Base-by-base conservation (phyloP, 805 yeast genomes). In the Myxozyma neglecta region DNA sequence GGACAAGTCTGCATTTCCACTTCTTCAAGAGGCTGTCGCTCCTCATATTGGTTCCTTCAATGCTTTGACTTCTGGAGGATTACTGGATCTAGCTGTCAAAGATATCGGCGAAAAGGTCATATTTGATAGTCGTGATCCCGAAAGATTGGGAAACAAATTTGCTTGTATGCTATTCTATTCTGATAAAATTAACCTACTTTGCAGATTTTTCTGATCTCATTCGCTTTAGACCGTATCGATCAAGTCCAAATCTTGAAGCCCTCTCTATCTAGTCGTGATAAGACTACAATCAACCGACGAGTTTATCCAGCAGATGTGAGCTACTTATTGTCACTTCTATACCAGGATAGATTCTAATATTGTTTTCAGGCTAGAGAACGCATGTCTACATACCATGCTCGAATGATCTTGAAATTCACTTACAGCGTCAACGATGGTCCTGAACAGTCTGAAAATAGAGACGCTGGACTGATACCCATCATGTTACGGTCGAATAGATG, bases 41-140 rank as follows among this genome's bases (percentile, higher is more conserved):
- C 99, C 99, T 5, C 99, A 94, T 74, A 83, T 94, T 59, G 97
- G 96, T 8, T 93, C 98, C 1, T 94, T 94, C 81, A 88, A 94
- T 80, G 97, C 97, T 5, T 80, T 94, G 60, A 89, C 96, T 29
- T 96, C 89, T 61, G 97, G 96, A 48, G 97, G 97, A 6, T 75
- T 94, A 32, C 79, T 94, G 63, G 90, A 92, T 73, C 77, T 87
- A 55, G 97, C 89, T 1, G 96, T 88, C 51, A 81, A 87, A 70
- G 98, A 94, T 72, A 90, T 94, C 63, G 99, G 98, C 9, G 76
- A 83, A 62, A 89, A 87, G 71, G 85, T 91, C 16, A 86, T 90
- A 11, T 93, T 90, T 72, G 99, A 94, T 75, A 85, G 91, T 35
- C 83, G 79, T 62, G 90, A 87, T 56, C 75, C 82, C 8, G 81